Conservation (phyloP, 352 stramenopile genomes). For the Aphanomyces cochlioides region DNA sequence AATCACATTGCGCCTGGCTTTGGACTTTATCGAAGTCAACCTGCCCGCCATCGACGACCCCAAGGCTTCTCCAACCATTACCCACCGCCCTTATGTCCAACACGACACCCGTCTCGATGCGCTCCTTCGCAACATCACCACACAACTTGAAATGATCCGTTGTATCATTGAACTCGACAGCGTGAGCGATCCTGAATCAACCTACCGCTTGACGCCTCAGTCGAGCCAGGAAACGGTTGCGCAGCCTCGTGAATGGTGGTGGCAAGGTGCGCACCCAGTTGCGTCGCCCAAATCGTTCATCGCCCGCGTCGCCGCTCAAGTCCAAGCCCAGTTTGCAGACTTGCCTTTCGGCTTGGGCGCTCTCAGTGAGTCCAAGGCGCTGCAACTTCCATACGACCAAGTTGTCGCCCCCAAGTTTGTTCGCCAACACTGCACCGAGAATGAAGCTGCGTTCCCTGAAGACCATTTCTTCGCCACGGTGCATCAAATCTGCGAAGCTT, state of each 20-base stretch:
- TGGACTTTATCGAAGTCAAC: constrained; percentile 28
- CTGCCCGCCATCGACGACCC: neutral
- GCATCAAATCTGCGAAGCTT: constrained; percentile 27
- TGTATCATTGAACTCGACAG: constrained; percentile 21
- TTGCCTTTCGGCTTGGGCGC: constrained; percentile 22
- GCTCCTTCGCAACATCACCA: constrained; percentile 21
- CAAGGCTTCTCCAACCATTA: neutral
- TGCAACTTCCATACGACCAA: constrained; percentile 24
- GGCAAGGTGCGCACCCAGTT: neutral
- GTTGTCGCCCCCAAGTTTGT: neutral
- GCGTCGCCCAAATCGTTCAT: constrained; percentile 1
- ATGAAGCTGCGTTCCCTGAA: constrained; percentile 19
- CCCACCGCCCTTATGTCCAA: constrained; percentile 23
- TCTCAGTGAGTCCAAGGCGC: neutral
- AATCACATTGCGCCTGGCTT: constrained; percentile 14
- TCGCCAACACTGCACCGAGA: constrained; percentile 7
- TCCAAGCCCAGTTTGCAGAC: constrained; percentile 17
- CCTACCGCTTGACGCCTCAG: neutral
- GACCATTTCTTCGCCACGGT: constrained; percentile 29
- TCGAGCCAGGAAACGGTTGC: neutral
- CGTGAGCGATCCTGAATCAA: neutral
- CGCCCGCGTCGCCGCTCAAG: constrained; percentile 3
- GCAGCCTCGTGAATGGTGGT: constrained; percentile 1
- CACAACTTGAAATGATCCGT: constrained; percentile 24
- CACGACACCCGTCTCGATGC: constrained; percentile 17